A percentile compares a stretch with the other conserved stretches of the same genome.
Evolutionary conservation across 2,329 filamentous ascomycete species (phyloP).

Genomic region (Hymenoscyphus fraxineus): DNA sequence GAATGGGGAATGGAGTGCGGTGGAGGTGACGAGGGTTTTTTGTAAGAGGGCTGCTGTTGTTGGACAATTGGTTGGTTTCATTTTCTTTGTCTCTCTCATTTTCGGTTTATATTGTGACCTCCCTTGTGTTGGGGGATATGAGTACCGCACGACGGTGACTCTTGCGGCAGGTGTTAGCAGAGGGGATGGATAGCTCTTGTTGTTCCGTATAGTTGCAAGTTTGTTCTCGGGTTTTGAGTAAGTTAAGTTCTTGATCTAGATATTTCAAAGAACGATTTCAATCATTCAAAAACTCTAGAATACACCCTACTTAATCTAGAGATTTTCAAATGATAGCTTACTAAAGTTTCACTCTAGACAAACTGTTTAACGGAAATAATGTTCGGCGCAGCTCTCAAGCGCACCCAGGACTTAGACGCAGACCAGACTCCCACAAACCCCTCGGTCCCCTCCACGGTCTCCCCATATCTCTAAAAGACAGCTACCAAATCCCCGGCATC

Average conservation of each 20-base stretch:
- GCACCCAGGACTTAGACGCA: constrained; percentile 44
- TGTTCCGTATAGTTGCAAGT: background rate
- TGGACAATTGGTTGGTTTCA: constrained; percentile 40
- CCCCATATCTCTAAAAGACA: constrained; percentile 57
- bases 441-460: constrained; percentile 61
- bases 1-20: constrained; percentile 23
- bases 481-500: constrained; percentile 52
- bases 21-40: constrained; percentile 45
- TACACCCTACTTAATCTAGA: background rate
- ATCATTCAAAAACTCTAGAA: no score
- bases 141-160: no score
- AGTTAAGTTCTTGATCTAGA: background rate
- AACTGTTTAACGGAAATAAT: constrained; percentile 47
- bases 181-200: background rate
- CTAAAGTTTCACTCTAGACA: background rate
- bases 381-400: constrained; percentile 44
- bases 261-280: background rate
- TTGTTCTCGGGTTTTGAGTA: background rate
- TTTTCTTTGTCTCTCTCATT: no score
- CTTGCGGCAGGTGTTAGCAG: no score
- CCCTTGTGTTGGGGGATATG: no score
- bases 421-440: constrained; percentile 39
- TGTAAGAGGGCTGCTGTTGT: constrained; percentile 48
- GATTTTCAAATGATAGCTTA: background rate
- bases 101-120: background rate